A percentile compares a stretch with the other conserved stretches of the same genome.
These are phyloP conservation scores for Amaranthus palmeri DNA, from an alignment of 148 eudicot species.

Conservation along the genomic window DNA sequence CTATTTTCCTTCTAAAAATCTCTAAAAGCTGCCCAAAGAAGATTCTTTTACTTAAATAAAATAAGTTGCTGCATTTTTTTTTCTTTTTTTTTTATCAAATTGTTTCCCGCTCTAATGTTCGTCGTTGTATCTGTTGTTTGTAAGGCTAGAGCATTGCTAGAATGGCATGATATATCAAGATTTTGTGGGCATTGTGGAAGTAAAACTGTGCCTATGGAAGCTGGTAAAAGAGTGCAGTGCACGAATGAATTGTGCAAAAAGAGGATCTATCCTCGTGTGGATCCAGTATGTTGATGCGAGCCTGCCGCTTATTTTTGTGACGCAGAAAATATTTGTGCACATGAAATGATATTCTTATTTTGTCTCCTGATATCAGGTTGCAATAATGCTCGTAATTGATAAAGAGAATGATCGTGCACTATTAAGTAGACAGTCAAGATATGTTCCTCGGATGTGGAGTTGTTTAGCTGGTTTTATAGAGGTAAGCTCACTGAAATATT, in stretches of 20 bases:
- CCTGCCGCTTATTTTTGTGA: constrained; percentile 8
- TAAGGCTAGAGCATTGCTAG: constrained; percentile 89
- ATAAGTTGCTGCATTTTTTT: neutral
- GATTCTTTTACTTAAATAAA: too few species aligned
- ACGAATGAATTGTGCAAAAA: constrained; percentile 74
- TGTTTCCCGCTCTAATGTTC: neutral
- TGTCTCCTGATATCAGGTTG: constrained; percentile 54
- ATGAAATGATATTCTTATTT: constrained; percentile 11
- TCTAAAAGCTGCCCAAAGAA: too few species aligned
- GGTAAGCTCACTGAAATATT: constrained; percentile 34
- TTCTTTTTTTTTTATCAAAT: neutral
- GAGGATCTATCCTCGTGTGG: constrained; percentile 90
- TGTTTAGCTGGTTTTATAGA: constrained; percentile 96
- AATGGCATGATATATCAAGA: constrained; percentile 69
- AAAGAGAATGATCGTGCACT: constrained; percentile 86
- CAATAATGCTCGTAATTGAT: constrained; percentile 90
- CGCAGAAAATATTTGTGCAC: neutral
- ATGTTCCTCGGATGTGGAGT: constrained; percentile 99
- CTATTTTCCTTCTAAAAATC: too few species aligned
- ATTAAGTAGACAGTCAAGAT: constrained; percentile 83
- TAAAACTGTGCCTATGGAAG: constrained; percentile 67
- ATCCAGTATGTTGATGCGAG: constrained; percentile 63
- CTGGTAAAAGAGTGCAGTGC: constrained; percentile 86
- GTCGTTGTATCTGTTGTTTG: neutral
- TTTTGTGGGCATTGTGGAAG: constrained; percentile 87